A percentile compares a stretch with the other conserved stretches of the same genome.
These are phyloP conservation scores for Akanthomyces muscarius DNA, from an alignment of 2,329 filamentous ascomycete genomes.

Conservation along the genomic window DNA sequence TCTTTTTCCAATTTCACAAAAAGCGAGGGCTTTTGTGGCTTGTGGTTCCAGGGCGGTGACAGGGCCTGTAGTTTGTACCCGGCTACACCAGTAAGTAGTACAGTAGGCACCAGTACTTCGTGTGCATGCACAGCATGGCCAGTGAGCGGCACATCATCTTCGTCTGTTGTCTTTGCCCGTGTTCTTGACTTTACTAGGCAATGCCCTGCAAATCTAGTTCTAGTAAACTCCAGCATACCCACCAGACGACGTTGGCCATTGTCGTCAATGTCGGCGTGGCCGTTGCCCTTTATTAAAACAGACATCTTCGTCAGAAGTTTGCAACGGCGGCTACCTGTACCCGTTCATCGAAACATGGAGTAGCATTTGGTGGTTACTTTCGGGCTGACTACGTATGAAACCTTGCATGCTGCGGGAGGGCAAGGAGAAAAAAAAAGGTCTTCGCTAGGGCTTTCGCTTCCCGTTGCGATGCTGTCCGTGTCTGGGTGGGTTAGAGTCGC, in stretches of 20 bases:
- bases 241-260: not conserved
- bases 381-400: not conserved
- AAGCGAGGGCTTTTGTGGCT: not conserved
- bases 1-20: not conserved
- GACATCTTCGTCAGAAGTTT: not conserved
- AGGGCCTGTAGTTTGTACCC: not conserved
- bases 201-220: not conserved
- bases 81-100: not conserved
- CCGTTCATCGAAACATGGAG: not conserved
- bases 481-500: not conserved
- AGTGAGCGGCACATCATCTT: not conserved
- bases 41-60: not conserved
- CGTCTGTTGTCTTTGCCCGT: not conserved
- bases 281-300: not conserved
- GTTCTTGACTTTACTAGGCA: not conserved
- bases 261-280: not conserved
- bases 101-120: not conserved
- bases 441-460: not conserved
- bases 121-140: not conserved
- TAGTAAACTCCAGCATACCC: not conserved
- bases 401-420: not conserved
- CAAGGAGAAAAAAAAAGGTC: not conserved
- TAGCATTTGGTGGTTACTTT: not conserved
- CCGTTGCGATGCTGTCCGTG: not conserved
- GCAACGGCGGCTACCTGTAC: slow-evolving; percentile 5